Base-by-base conservation (phyloP, 139 green algal genomes). In the Diplosphaera chodatii region DNA sequence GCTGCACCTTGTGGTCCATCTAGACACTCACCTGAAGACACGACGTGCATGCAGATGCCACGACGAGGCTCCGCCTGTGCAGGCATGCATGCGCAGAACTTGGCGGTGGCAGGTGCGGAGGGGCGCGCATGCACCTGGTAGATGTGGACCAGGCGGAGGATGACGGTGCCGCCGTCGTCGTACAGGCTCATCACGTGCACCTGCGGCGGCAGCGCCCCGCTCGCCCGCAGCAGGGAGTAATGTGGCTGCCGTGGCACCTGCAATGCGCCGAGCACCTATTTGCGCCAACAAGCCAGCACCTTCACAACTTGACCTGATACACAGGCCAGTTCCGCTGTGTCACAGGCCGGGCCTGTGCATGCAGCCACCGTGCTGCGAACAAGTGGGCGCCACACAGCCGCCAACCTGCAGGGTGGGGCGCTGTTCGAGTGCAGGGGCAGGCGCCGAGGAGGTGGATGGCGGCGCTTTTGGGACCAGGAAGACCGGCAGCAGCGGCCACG, bases 171-270 rank as follows among this genome's bases (percentile, higher is more conserved):
- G 32, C 72, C 78, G 28, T 72, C 66, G 13, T 75, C 77, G 69
- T 85, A 76, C 40, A 71, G 32, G 0, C 70, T 80, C 13, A 86
- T 31, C 63, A 83, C 55, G 29, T 77, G 68, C 59, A 78, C 74
- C 40, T 87, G 89, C 25, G 56, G 22, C 4, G 80, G 79, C 27
- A 88, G 74, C 32, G 23, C 75, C 18, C 15, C 37, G 1, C 25
- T 62, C 15, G 66, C 56, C 55, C 33, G 55, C 1, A 84, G 56
- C 27, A 73, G 69, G 0, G 63, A 78, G 0, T n/a, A 59, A 3
- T 18, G 48, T 25, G 48, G 48, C 48, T 18, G 48, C 48, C 48
- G 48, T 3, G 48, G 48, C 48, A 4, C 16, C 48, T 59, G 48
- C 48, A 59, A 25, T 59, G 48, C 18, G 48, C 48, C 13, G 13